These are phyloP conservation scores for Sporisorium sorghi DNA, from an alignment of 1,284 basidiomycete genomes.

Conservation along the genomic window DNA sequence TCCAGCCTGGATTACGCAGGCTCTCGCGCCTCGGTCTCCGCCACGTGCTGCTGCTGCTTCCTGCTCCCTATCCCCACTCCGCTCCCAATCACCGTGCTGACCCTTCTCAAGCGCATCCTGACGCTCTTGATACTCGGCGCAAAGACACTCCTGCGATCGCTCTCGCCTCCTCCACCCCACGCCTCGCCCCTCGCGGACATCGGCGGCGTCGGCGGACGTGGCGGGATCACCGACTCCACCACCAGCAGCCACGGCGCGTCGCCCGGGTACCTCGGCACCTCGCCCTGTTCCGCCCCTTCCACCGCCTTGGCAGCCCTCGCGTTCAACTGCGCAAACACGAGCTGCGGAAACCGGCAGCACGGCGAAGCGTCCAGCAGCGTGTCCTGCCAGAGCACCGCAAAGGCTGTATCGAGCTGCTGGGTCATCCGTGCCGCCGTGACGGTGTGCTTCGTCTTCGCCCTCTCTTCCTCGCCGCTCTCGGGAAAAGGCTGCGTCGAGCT, in stretches of 20 bases:
- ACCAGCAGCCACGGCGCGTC: conserved; percentile 35
- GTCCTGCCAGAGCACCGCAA: conserved; percentile 47
- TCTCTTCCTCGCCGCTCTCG: background rate
- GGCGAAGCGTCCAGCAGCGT: conserved; percentile 31
- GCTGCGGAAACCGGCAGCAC: conserved; percentile 22
- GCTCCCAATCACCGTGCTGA: conserved; percentile 37
- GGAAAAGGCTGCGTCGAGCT: background rate
- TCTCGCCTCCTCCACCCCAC: conserved; percentile 4
- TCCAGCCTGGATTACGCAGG: no score
- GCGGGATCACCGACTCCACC: conserved; percentile 41
- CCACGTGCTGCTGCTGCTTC: background rate
- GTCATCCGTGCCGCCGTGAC: conserved; percentile 9
- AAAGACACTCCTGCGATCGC: conserved; percentile 28
- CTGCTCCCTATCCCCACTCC: conserved; percentile 8
- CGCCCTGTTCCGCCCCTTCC: background rate
- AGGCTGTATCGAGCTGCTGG: conserved; percentile 5
- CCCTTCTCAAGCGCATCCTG: conserved; percentile 21
- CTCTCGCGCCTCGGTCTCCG: no score
- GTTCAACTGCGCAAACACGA: conserved; percentile 41
- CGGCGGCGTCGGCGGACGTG: conserved; percentile 39
- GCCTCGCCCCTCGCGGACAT: background rate
- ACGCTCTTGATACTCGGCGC: conserved; percentile 46
- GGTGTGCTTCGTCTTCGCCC: conserved; percentile 3
- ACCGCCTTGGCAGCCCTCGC: background rate
- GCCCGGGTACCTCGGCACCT: background rate